Conservation (phyloP, 1,139 yeast species). For the Kluyveromyces sp. region DNA sequence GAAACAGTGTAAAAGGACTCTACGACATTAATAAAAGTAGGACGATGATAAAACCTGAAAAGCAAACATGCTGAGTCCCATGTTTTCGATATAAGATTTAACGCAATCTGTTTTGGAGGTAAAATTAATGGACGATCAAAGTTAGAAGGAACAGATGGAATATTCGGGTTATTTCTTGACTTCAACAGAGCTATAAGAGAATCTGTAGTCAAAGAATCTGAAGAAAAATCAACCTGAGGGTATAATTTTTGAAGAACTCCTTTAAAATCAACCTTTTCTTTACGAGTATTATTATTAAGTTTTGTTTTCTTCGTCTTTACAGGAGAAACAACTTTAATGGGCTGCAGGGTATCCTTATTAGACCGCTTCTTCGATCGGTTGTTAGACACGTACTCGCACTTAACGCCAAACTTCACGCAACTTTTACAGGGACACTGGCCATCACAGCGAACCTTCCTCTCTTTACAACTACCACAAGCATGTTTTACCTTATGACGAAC, state of each 20-base stretch:
- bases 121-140: constrained; percentile 47
- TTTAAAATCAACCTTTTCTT: not conserved
- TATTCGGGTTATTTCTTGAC: not conserved
- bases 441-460: constrained; percentile 80
- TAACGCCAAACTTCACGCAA: constrained; percentile 33
- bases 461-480: constrained; percentile 76
- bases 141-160: not conserved
- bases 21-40: constrained; percentile 56
- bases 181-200: not conserved
- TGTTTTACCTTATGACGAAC: constrained; percentile 70
- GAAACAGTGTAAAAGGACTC: constrained; percentile 57
- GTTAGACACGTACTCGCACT: constrained; percentile 5
- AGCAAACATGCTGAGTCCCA: constrained; percentile 85
- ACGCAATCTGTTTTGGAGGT: constrained; percentile 68
- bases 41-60: constrained; percentile 79
- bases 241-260: not conserved
- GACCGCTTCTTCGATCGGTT: constrained; percentile 1
- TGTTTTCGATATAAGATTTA: constrained; percentile 63
- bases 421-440: constrained; percentile 84
- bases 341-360: too few species aligned
- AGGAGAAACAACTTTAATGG: too few species aligned
- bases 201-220: not conserved
- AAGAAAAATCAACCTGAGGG: not conserved
- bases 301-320: too few species aligned
- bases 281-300: constrained; percentile 2